These are phyloP conservation scores for Candida glaebosa DNA, from an alignment of 805 yeast species.

Conservation along the genomic window DNA sequence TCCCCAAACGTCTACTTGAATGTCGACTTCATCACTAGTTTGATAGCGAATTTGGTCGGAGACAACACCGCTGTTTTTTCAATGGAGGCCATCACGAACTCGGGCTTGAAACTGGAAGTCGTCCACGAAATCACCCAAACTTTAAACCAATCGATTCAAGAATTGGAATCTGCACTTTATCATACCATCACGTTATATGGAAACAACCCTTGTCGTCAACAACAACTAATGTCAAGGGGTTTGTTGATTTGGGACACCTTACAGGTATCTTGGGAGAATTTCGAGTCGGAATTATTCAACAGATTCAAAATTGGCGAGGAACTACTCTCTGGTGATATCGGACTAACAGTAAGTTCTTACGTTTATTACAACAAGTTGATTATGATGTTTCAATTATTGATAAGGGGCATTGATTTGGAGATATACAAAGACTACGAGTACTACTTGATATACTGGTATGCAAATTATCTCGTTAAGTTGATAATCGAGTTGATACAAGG, in stretches of 20 bases:
- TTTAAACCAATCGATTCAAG: constrained; percentile 34
- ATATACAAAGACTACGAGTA: constrained; percentile 71
- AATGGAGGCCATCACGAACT: constrained; percentile 12
- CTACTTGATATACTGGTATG: constrained; percentile 66
- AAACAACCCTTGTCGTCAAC: constrained; percentile 74
- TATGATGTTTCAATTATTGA: constrained; percentile 67
- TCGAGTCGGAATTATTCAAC: constrained; percentile 47
- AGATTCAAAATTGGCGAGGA: constrained; percentile 37
- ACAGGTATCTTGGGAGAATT: constrained; percentile 68
- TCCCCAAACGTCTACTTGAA: constrained; percentile 24
- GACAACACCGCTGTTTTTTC: constrained; percentile 22
- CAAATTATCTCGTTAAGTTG: constrained; percentile 43
- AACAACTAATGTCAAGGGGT: constrained; percentile 63
- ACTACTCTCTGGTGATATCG: constrained; percentile 33
- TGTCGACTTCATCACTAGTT: constrained; percentile 21
- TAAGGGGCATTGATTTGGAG: constrained; percentile 74
- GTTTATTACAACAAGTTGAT: constrained; percentile 62
- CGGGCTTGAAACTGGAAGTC: constrained; percentile 7
- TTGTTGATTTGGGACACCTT: constrained; percentile 69
- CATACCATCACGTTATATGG: constrained; percentile 27
- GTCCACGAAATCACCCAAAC: constrained; percentile 8
- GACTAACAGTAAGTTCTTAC: constrained; percentile 70
- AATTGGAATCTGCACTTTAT: constrained; percentile 43
- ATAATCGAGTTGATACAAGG: constrained; percentile 43
- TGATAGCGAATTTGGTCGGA: constrained; percentile 44